Evolutionary conservation across 352 stramenopile species (phyloP).

Genomic region (Phytopythium delawarense): DNA sequence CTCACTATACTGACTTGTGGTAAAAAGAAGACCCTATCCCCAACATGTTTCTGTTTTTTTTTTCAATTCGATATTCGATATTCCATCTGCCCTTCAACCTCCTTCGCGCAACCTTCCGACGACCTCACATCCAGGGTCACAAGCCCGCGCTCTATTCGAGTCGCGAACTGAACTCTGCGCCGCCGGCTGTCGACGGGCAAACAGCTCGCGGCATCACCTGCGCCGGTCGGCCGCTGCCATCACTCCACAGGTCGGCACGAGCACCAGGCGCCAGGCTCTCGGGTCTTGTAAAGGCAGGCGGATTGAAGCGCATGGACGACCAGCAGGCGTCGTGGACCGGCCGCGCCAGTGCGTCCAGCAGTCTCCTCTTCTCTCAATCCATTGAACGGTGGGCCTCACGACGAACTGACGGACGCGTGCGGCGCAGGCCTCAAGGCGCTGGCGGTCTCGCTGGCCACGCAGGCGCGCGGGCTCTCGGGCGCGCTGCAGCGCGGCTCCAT

Average conservation of each 20-base stretch:
- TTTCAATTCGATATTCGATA: not conserved
- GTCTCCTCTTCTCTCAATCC: not conserved
- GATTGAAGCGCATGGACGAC: constrained; percentile 2
- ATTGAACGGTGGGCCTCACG: not conserved
- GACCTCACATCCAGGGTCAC: not conserved
- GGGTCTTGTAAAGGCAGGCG: not conserved
- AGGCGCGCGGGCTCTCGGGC: constrained; percentile 2
- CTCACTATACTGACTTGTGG: too few relatives aligned
- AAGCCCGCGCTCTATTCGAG: not conserved
- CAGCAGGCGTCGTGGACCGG: constrained; percentile 1
- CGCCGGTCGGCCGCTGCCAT: not conserved
- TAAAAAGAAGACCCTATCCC: too few relatives aligned
- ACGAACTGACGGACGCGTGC: not conserved
- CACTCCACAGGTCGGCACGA: too few relatives aligned
- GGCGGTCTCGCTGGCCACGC: constrained; percentile 5
- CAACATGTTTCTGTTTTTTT: not conserved
- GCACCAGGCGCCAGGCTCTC: too few relatives aligned
- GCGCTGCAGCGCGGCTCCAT: constrained; percentile 3
- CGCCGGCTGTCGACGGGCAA: not conserved
- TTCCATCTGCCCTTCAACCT: not conserved
- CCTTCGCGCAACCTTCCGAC: not conserved
- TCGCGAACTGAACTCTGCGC: not conserved
- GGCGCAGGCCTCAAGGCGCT: constrained; percentile 7
- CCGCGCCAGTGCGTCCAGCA: constrained; percentile 1
- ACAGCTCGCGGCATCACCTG: not conserved